These are phyloP conservation scores for Ajuga chamaepitys DNA, from an alignment of 257 asterid species.

Conservation along the genomic window DNA sequence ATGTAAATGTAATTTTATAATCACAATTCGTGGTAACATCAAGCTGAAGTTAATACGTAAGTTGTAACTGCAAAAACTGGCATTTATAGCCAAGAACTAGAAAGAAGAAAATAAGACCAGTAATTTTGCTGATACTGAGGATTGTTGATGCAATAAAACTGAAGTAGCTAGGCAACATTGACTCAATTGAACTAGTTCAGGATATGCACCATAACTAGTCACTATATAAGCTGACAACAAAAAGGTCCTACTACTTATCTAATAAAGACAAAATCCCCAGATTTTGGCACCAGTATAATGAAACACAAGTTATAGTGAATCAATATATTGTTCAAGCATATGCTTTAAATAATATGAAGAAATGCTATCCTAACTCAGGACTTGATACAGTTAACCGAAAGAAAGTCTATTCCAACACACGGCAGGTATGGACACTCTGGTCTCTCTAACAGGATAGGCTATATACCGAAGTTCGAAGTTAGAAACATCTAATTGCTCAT, in stretches of 20 bases:
- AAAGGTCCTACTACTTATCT: neutral
- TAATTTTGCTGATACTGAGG: neutral
- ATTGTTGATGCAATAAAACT: neutral
- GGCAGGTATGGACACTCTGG: slow-evolving; percentile 5
- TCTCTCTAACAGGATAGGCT: neutral
- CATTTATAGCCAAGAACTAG: neutral
- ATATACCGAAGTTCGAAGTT: neutral
- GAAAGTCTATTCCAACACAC: neutral
- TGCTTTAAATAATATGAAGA: neutral
- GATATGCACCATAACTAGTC: neutral
- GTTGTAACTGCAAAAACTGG: neutral
- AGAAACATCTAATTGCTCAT: slow-evolving; percentile 1
- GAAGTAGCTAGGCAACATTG: neutral
- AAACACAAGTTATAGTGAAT: neutral
- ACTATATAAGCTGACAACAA: neutral
- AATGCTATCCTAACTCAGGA: neutral
- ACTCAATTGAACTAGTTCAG: slow-evolving; percentile 1
- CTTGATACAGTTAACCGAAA: slow-evolving; percentile 10
- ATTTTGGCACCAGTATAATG: neutral
- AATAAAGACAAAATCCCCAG: neutral
- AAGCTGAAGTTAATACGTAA: neutral
- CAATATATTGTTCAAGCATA: neutral
- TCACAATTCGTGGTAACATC: neutral
- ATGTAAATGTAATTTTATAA: slow-evolving; percentile 2
- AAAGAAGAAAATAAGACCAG: neutral